Evolutionary conservation across 805 yeast genomes (phyloP), one percentile per base, ranked within the genome.

Genomic region (Sungouiozyma ichnusensis): DNA sequence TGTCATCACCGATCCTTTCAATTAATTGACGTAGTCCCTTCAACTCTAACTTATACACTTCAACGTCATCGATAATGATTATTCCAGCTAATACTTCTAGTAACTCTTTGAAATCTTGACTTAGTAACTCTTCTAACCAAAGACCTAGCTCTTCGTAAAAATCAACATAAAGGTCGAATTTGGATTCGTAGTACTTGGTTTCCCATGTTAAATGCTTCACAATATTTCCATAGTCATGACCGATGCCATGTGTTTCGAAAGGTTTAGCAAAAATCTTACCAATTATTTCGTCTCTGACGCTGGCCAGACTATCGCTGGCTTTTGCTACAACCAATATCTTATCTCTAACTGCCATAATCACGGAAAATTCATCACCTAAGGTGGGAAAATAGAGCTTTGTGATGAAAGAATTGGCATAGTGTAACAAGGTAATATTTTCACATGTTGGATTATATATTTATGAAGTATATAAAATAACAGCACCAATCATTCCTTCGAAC

Each of bases 81-180:
- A 72, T 41, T 1, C 78, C 78, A 27, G 70, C 72, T 2, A 74
- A 35, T 1, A 55, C 73, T 8, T 62, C 66, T 31, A 75, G 54
- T 29, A 74, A 55, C 34, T 67, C 75, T 5, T 50, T 48, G 42
- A 48, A 63, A 18, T 71, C 76, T 0, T 55, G 57, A 1, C 50
- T 39, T 3, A 32, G 13, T 43, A 73, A 64, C 41, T 73, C 76
- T 0, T 47, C 39, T n/a, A 40, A 18, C 75, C 78, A 75, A 11
- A 51, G 48, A 4, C 39, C 38, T 29, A 58, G 36, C 16, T 40
- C 38, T 5, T 47, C 51, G 29, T 42, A 50, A 15, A 35, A 35
- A 20, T 66, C 68, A 4, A 64, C 45, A 42, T 64, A 57, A 0
- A 62, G 45, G 19, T 60, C 64, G 14, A 54, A 51, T 1, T 39